phyloP scores from a whole-genome alignment of 768 basidiomycete genomes.

The Vishniacozyma victoriae region DNA sequence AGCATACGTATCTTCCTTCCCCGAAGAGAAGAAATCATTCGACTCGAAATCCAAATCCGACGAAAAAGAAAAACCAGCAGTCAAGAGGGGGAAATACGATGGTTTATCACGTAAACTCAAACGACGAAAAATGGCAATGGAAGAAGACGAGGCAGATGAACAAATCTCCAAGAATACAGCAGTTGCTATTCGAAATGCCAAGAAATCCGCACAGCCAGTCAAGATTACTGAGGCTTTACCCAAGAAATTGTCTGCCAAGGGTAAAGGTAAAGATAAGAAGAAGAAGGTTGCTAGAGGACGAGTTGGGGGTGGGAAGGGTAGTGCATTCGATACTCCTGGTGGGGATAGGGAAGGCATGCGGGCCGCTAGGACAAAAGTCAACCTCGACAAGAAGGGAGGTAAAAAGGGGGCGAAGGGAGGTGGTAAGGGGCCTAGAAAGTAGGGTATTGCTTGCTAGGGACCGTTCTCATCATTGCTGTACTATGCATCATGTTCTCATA shows the following conservation, averaged over 20 bases:
- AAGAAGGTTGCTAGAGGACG: constrained; percentile 7
- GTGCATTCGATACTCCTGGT: constrained; percentile 24
- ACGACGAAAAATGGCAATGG: constrained; percentile 76
- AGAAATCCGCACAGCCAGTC: constrained; percentile 64
- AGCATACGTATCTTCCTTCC: constrained; percentile 61
- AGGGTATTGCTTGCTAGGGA: too few species aligned
- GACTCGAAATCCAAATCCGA: constrained; percentile 48
- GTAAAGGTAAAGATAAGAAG: constrained; percentile 8
- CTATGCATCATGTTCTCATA: too few species aligned
- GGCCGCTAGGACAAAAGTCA: constrained; percentile 27
- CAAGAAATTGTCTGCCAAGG: constrained; percentile 4
- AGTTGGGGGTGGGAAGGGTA: constrained; percentile 17
- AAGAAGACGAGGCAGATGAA: constrained; percentile 62
- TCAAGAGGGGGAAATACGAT: constrained; percentile 47
- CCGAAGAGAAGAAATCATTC: constrained; percentile 9
- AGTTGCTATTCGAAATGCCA: constrained; percentile 79
- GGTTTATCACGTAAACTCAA: constrained; percentile 84
- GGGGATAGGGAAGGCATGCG: constrained; percentile 34
- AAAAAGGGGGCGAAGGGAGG: neutral
- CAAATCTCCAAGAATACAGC: constrained; percentile 56
- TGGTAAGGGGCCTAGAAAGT: neutral
- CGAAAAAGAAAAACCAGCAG: constrained; percentile 21
- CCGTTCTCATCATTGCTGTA: too few species aligned
- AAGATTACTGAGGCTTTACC: constrained; percentile 64
- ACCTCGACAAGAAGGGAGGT: constrained; percentile 27